Evolutionary conservation across 805 yeast genomes (phyloP), one percentile per base, ranked within the genome.

Genomic region (Barnettozyma sp.): DNA sequence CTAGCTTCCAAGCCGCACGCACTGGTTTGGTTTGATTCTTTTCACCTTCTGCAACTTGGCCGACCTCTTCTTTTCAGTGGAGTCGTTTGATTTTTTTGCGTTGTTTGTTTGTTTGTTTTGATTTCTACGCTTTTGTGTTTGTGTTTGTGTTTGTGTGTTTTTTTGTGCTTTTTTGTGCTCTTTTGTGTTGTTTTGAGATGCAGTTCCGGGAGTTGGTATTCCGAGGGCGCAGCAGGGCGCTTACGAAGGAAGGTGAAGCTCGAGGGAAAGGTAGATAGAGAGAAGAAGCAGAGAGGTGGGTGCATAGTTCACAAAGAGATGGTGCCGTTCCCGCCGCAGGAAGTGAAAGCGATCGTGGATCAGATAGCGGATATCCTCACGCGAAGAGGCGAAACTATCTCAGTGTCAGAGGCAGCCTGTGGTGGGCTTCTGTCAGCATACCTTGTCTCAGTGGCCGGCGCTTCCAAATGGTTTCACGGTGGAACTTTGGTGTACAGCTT

Each of bases 351-450:
- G 17, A 59, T 77, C 8, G 86, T 82, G 4, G 51, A 53, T 8
- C 60, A 66, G 50, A 82, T 85, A 28, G 78, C 92, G 0, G 58
- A 55, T 23, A 62, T 77, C 5, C 65, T 85, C 17, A 58, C 71
- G 14, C 52, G 56, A 14, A 63, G 76, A 19, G 58, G 67, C 11
- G 78, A 79, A 53, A 82, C 94, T 1, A 60, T 85, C 16, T 83
- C 94, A 0, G 80, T 82, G 2, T 77, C 88, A 6, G 95, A 85
- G 50, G 87, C 88, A 3, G 94, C 95, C 0, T 85, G 95, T 56
- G 95, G 95, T 7, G 95, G 95, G 0, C 66, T 85, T 12, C 61
- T 85, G 7, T 78, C 92, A 4, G 83, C 94, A 1, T 84, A 82
- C 49, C 55, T 85, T 15, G 86, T 86, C 6, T 73, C 90, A 1